Evolutionary conservation across 1,284 basidiomycete genomes (phyloP).

Genomic region (Ceratobasidium sp.): DNA sequence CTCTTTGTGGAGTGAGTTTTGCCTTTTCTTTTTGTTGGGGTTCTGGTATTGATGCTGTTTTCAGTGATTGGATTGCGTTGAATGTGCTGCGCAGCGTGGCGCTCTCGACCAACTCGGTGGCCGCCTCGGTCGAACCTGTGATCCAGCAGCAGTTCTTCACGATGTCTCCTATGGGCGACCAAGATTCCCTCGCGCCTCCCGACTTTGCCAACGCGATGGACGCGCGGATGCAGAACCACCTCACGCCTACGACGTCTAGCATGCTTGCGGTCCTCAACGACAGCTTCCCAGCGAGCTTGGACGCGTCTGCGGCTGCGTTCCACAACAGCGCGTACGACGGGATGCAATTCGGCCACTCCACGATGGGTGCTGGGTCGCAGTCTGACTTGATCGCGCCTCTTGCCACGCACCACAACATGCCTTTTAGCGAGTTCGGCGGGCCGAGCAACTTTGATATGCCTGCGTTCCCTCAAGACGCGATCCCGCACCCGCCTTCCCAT

Average conservation of each 20-base stretch:
- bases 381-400: constrained; percentile 22
- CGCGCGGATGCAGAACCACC: constrained; percentile 46
- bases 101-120: constrained; percentile 87
- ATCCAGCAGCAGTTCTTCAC: constrained; percentile 89
- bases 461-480: constrained; percentile 17
- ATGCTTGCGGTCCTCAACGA: constrained; percentile 88
- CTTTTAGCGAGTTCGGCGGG: constrained; percentile 38
- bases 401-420: constrained; percentile 24
- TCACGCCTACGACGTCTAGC: constrained; percentile 84
- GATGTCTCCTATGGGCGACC: constrained; percentile 83
- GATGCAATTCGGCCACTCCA: constrained; percentile 37
- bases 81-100: constrained; percentile 88
- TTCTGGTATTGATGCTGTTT: constrained; percentile 44
- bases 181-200: constrained; percentile 61
- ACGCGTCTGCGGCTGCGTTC: constrained; percentile 38
- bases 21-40: constrained; percentile 38
- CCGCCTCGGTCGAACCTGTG: constrained; percentile 87
- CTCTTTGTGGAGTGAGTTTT: constrained; percentile 83
- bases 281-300: constrained; percentile 64
- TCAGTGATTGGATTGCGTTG: constrained; percentile 88
- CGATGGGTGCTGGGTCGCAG: constrained; percentile 37
- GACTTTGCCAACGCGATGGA: constrained; percentile 45
- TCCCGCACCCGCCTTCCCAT: constrained; percentile 37
- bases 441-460: constrained; percentile 39
- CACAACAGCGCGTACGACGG: constrained; percentile 43